phyloP scores from a whole-genome alignment of 1,284 basidiomycete species.

The Malassezia vespertilionis region DNA sequence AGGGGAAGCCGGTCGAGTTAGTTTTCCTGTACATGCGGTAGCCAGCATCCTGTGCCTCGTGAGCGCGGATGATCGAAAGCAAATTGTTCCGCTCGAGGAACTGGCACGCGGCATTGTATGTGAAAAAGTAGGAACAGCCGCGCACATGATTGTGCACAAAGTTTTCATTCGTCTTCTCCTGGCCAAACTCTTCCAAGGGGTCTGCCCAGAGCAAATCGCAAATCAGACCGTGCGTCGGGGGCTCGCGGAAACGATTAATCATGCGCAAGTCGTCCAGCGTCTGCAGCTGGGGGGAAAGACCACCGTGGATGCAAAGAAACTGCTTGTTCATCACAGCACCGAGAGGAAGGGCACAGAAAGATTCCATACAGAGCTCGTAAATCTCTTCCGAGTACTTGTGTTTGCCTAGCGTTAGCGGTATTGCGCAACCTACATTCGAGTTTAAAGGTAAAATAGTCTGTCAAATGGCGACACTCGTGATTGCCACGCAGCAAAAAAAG shows the following conservation, averaged over 20 bases:
- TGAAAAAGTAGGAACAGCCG: conserved; percentile 93
- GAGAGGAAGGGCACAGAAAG: conserved; percentile 79
- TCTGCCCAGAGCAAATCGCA: conserved; percentile 92
- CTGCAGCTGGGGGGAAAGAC: conserved; percentile 76
- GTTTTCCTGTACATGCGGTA: conserved; percentile 97
- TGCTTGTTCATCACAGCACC: conserved; percentile 96
- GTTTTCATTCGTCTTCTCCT: conserved; percentile 71
- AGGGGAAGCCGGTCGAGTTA: conserved; percentile 75
- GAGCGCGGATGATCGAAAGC: conserved; percentile 84
- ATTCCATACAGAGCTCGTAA: conserved; percentile 53
- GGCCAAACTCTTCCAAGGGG: conserved; percentile 83
- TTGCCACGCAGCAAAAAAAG: conserved; percentile 47
- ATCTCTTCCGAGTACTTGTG: conserved; percentile 48
- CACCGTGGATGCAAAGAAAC: conserved; percentile 89
- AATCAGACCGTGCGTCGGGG: conserved; percentile 85
- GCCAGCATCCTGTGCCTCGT: conserved; percentile 91
- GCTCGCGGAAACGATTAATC: conserved; percentile 89
- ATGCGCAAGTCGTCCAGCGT: conserved; percentile 75
- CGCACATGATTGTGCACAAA: conserved; percentile 87
- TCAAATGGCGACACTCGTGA: conserved; percentile 47
- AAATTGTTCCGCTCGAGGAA: conserved; percentile 88
- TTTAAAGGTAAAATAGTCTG: conserved; percentile 48
- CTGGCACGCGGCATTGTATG: conserved; percentile 79
- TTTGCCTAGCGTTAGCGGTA: conserved; percentile 21
- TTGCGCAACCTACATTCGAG: conserved; percentile 29